Percentiles rank a stretch among this genome's conserved stretches.
phyloP scores from a whole-genome alignment of 2,329 filamentous ascomycete genomes.

The Fonsecaea monophora region DNA sequence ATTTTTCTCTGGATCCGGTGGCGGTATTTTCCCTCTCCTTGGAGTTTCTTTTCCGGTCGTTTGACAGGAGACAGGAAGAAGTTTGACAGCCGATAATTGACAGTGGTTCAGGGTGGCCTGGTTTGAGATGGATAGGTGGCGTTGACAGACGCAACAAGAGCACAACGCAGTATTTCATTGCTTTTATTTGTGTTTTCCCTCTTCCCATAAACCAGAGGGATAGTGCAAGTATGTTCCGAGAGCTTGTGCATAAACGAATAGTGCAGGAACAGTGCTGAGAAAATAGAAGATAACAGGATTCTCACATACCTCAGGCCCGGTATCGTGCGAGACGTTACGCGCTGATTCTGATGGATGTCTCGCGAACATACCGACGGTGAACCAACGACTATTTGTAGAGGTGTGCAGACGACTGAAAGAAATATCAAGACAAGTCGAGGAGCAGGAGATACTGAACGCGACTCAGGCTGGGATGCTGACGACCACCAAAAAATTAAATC shows the following conservation, averaged over 20 bases:
- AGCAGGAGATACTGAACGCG: conserved; percentile 3
- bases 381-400: neutral
- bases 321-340: conserved; percentile 27
- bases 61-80: neutral
- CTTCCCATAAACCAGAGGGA: neutral
- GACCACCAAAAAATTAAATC: neutral
- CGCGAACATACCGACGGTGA: conserved; percentile 22
- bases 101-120: conserved; percentile 13
- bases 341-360: conserved; percentile 24
- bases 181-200: neutral
- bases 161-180: neutral
- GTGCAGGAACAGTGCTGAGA: neutral
- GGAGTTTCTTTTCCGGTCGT: neutral
- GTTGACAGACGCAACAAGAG: neutral
- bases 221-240: neutral
- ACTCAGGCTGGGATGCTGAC: neutral
- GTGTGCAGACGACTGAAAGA: neutral
- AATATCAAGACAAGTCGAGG: neutral
- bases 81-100: conserved; percentile 12
- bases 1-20: neutral
- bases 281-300: conserved; percentile 2
- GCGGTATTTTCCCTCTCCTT: neutral
- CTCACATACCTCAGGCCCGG: conserved; percentile 30
- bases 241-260: neutral
- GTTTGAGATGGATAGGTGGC: neutral